Evolutionary conservation across 345 rosid genomes (phyloP), one percentile per base, ranked within the genome.

Genomic region (Brassica rapa): DNA sequence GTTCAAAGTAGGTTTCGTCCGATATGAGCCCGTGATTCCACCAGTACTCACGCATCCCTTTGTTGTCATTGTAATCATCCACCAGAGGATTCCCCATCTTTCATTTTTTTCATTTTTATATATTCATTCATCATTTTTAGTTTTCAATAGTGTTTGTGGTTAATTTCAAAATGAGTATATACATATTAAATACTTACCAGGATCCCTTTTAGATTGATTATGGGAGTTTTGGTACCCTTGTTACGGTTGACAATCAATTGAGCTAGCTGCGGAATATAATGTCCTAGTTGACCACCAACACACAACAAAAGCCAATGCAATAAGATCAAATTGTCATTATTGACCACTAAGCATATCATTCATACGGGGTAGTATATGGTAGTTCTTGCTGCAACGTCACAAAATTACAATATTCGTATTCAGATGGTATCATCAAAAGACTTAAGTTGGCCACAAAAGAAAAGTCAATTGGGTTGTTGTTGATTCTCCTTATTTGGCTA

Each of bases 211-310:
- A 91, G 88, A 76, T 91, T 91, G 39, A 93, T 82, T 15, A 75
- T 67, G 27, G 91, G 85, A 0, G 87, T 83, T 71, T 87, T 85
- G 23, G 68, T 56, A 67, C 86, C 86, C 62, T 88, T 86, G 66
- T 89, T 90, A 16, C 75, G 77, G 21, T 72, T 75, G 16, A 85
- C 84, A 1, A 91, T 91, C 1, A 84, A 14, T 71, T 76, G 88
- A 63, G 96, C 93, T 33, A 91, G 66, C 84, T 93, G 90, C 21
- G 96, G 97, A 82, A 93, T 90, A 71, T 93, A 93, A 79, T 93
- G 96, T 24, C 97, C 97, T 90, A 80, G 33, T 5, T 62, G 16
- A 12, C 71, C 51, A 16, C 8, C 30, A 66, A 5, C 14, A 41
- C 41, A 74, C 16, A 65, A 67, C 30, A 68, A 23, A 64, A 30